Evolutionary conservation across 768 basidiomycete genomes (phyloP).

Genomic region (Termitomyces heimii): DNA sequence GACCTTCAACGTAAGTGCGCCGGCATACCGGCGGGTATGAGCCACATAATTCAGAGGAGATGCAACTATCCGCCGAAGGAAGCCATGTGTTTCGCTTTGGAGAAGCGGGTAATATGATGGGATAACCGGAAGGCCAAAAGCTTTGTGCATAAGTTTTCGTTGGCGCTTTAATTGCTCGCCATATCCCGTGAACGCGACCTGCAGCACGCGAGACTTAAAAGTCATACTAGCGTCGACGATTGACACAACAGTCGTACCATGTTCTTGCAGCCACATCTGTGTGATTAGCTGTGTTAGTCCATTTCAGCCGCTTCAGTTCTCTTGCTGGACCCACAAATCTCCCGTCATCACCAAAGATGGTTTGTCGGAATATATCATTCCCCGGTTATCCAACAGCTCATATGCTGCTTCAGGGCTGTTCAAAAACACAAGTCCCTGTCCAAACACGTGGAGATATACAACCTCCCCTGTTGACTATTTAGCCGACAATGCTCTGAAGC

Average conservation of each 20-base stretch:
- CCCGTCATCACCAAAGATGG: conserved; percentile 63
- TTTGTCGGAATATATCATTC: conserved; percentile 71
- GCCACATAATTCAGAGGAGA: conserved; percentile 29
- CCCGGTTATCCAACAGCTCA: conserved; percentile 67
- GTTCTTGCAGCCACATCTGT: conserved; percentile 58
- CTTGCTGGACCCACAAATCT: conserved; percentile 48
- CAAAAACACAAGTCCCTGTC: conserved; percentile 63
- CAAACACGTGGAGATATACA: conserved; percentile 59
- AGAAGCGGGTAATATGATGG: conserved; percentile 54
- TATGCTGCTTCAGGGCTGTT: conserved; percentile 52
- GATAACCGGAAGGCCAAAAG: conserved; percentile 48
- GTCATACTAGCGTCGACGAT: not conserved
- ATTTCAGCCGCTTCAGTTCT: not conserved
- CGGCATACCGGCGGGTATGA: conserved; percentile 48
- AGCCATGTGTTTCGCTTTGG: conserved; percentile 47
- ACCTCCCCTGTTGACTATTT: conserved; percentile 42
- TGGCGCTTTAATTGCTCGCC: conserved; percentile 59
- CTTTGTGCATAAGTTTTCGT: conserved; percentile 60
- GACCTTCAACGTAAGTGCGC: conserved; percentile 48
- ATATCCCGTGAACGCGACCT: conserved; percentile 65
- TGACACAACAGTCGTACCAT: conserved; percentile 37
- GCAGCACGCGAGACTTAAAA: not conserved
- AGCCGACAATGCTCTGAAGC: not conserved
- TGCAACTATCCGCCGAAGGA: conserved; percentile 50
- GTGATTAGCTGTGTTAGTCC: conserved; percentile 17